Base-by-base conservation (phyloP, 1,139 yeast species). In the Blastobotrys arbuscula region DNA sequence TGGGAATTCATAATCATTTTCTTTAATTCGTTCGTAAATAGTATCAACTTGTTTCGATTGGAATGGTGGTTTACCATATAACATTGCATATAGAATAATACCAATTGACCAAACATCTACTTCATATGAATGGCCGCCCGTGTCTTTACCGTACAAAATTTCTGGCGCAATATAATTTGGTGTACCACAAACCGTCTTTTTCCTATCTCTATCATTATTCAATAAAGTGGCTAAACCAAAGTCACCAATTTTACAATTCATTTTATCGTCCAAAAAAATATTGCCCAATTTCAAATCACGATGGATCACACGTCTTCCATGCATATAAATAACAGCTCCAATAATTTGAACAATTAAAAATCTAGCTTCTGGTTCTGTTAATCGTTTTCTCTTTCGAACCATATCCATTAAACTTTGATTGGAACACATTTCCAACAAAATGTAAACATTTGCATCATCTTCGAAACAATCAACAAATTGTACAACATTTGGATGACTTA, bases 161-260 rank as follows among this genome's bases (percentile, higher is more conserved):
- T 92, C 98, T 9, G 98, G 98, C 0, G 97, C 97, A 64, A 92
- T 92, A 66, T 92, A 92, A 69, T 92, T 92, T 52, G 98, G 98
- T 15, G 98, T 92, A 50, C 98, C 98, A 68, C 98, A 92, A 50
- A 92, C 87, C 45, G 98, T 90, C 63, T 82, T 86, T 62, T 90
- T 88, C 58, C 94, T 79, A 48, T 87, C 86, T 52, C 77, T 78
- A 35, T 75, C 73, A 30, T 81, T 74, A 36, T 85, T 85, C 55
- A 90, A 74, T 15, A 87, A 84, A 1, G 97, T 89, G 12, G 98
- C 98, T 55, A 92, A 76, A 39, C 98, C 98, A 70, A 92, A 92
- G 67, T 92, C 98, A 54, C 97, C 97, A 58, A 92, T 84, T 65
- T 92, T 92, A 62, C 89, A 76, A 66, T 88, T 86, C 95, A 90